phyloP scores from a whole-genome alignment of 495 filamentous ascomycete species.

The Penicillium odoratum region DNA sequence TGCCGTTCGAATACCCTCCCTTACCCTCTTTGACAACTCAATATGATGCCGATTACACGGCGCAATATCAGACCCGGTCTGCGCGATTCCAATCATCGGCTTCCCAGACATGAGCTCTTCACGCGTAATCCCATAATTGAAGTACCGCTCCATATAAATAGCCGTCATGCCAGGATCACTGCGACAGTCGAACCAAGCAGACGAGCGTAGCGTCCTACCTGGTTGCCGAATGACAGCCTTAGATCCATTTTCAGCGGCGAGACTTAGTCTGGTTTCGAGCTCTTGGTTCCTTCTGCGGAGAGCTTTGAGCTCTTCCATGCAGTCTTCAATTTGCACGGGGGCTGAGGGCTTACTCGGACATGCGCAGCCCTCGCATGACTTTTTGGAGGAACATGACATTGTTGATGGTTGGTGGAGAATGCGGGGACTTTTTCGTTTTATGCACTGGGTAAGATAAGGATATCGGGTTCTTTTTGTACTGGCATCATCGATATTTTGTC shows the following conservation, averaged over 20 bases:
- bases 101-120: constrained; percentile 55
- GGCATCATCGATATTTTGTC: not conserved
- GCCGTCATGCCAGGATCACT: constrained; percentile 52
- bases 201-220: constrained; percentile 43
- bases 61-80: constrained; percentile 55
- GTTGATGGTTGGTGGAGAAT: not conserved
- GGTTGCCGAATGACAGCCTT: constrained; percentile 17
- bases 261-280: constrained; percentile 23
- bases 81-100: constrained; percentile 59
- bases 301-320: constrained; percentile 23
- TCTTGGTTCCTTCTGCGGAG: constrained; percentile 29
- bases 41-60: constrained; percentile 56
- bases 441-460: not conserved
- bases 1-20: constrained; percentile 53
- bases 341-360: constrained; percentile 22
- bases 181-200: constrained; percentile 49
- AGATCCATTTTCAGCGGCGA: constrained; percentile 8
- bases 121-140: constrained; percentile 55
- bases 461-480: constrained; percentile 6
- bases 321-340: constrained; percentile 27
- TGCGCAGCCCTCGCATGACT: constrained; percentile 42
- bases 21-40: constrained; percentile 52
- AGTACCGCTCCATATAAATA: constrained; percentile 55
- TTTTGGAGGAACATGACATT: constrained; percentile 37
- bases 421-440: not conserved